phyloP scores from a whole-genome alignment of 2,329 filamentous ascomycete genomes.

The Fusarium hainanense region DNA sequence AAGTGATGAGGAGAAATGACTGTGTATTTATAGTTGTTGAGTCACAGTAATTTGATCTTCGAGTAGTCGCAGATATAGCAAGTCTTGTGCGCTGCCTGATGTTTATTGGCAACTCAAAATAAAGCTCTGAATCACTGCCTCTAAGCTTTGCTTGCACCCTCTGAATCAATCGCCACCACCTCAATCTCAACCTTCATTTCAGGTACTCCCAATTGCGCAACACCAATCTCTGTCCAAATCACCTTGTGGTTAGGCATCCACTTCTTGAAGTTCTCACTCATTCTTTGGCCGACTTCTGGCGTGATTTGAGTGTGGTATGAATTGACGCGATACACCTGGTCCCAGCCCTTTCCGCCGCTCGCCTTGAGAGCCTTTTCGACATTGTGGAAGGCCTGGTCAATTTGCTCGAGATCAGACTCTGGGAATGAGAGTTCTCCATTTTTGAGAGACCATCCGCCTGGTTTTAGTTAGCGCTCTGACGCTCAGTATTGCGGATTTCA shows the following conservation, averaged over 20 bases:
- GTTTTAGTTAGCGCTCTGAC: not conserved
- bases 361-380: constrained; percentile 60
- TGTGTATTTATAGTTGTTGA: not conserved
- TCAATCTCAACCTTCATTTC: constrained; percentile 68
- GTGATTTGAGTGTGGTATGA: constrained; percentile 57
- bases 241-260: constrained; percentile 63
- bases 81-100: not conserved
- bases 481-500: not conserved
- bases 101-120: not conserved
- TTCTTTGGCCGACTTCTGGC: constrained; percentile 51
- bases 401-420: constrained; percentile 54
- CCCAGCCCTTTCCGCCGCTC: constrained; percentile 65
- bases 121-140: not conserved
- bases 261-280: constrained; percentile 59
- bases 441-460: constrained; percentile 48
- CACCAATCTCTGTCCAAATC: constrained; percentile 63
- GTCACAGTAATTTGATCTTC: too few species aligned
- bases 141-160: constrained; percentile 1
- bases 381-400: constrained; percentile 64
- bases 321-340: constrained; percentile 60
- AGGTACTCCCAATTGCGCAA: constrained; percentile 57
- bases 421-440: constrained; percentile 47
- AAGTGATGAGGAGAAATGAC: not conserved
- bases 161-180: constrained; percentile 53
- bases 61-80: too few species aligned